Conservation (phyloP, 2,329 filamentous ascomycete genomes). For the Ascochyta clinopodiicola region DNA sequence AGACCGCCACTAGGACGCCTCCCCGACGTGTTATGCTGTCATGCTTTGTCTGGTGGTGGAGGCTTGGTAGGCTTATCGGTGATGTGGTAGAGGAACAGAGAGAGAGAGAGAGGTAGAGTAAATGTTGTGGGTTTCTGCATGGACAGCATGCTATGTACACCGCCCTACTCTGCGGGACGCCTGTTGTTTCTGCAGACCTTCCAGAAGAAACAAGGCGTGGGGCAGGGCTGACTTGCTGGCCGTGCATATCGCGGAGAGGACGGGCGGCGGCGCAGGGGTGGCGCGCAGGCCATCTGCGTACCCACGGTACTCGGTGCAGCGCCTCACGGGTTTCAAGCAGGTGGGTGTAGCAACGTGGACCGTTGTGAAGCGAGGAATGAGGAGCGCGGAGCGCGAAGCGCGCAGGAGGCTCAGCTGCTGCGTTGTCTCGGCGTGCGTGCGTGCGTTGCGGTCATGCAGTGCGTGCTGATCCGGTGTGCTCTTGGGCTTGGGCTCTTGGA, state of each 20-base stretch:
- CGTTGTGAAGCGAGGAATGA: neutral
- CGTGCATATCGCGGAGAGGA: conserved; percentile 18
- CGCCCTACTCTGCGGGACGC: neutral
- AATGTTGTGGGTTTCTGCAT: neutral
- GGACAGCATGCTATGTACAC: neutral
- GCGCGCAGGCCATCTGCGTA: neutral
- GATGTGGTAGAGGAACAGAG: neutral
- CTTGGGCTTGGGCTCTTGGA: conserved; percentile 12
- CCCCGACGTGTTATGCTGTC: conserved; percentile 16
- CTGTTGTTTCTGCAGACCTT: conserved; percentile 3
- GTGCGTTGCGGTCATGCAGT: conserved; percentile 15
- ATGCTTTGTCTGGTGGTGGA: conserved; percentile 4
- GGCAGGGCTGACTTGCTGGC: conserved; percentile 18
- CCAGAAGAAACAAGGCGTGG: conserved; percentile 17
- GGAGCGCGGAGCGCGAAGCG: no score
- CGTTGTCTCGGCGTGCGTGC: neutral
- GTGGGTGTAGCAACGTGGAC: conserved; percentile 10
- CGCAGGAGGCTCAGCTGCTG: conserved; percentile 1
- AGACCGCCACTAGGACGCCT: conserved; percentile 6
- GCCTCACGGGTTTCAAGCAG: conserved; percentile 9
- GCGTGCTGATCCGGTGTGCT: conserved; percentile 20
- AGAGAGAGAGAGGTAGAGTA: neutral
- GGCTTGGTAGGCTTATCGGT: neutral
- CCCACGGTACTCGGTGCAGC: no score
- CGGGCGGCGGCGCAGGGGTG: conserved; percentile 4